phyloP scores from a whole-genome alignment of 2,329 filamentous ascomycete genomes.

The Neofusicoccum ribis region DNA sequence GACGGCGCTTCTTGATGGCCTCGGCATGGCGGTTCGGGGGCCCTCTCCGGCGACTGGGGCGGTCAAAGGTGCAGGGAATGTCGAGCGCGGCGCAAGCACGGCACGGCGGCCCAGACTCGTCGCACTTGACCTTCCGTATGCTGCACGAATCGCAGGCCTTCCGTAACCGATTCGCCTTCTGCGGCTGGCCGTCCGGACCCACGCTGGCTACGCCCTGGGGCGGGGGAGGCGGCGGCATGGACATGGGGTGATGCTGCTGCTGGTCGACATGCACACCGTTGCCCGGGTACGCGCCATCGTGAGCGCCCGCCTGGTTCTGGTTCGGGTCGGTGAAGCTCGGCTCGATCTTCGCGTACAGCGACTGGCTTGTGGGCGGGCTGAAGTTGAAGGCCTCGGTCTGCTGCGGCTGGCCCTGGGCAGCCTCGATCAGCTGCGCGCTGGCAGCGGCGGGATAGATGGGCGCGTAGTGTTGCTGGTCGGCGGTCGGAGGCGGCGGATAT shows the following conservation, averaged over 20 bases:
- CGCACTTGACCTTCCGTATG: slow-evolving; percentile 55
- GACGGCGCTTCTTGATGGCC: slow-evolving; percentile 62
- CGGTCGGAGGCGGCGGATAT: slow-evolving; percentile 28
- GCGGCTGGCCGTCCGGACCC: slow-evolving; percentile 23
- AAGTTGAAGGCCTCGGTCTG: slow-evolving; percentile 22
- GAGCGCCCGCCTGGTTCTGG: slow-evolving; percentile 4
- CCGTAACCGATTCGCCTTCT: slow-evolving; percentile 39
- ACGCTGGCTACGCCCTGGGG: slow-evolving; percentile 15
- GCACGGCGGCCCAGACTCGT: slow-evolving; percentile 66
- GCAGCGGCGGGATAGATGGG: slow-evolving; percentile 33
- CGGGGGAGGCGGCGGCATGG: slow-evolving; percentile 13
- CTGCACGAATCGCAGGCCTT: slow-evolving; percentile 46
- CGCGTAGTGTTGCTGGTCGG: slow-evolving; percentile 35
- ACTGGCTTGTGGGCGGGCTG: slow-evolving; percentile 13
- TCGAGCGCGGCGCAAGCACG: slow-evolving; percentile 64
- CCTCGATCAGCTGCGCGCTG: slow-evolving; percentile 25
- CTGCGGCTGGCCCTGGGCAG: slow-evolving; percentile 14
- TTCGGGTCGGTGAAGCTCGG: slow-evolving; percentile 20
- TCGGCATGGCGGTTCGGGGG: slow-evolving; percentile 68
- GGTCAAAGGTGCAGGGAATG: slow-evolving; percentile 67
- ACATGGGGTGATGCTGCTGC: slow-evolving; percentile 19
- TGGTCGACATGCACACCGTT: slow-evolving; percentile 15
- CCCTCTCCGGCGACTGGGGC: slow-evolving; percentile 63
- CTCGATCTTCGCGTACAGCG: slow-evolving; percentile 25
- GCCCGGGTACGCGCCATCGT: slow-evolving; percentile 16